These are phyloP conservation scores for Xylariales sp. DNA, from an alignment of 2,329 filamentous ascomycete genomes.

Conservation along the genomic window DNA sequence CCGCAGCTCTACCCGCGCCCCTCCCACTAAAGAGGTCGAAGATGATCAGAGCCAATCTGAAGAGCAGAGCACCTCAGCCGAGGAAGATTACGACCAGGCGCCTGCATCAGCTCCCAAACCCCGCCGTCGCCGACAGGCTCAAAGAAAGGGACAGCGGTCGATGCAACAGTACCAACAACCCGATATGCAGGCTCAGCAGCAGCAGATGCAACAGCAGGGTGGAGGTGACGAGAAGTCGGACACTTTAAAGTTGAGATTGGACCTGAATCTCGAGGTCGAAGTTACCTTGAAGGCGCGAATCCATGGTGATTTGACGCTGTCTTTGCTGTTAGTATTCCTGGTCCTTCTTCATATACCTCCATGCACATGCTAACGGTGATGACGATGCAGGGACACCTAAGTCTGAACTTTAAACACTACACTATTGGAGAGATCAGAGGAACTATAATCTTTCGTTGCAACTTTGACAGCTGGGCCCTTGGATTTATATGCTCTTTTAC, in stretches of 20 bases:
- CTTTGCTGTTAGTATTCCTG: slow-evolving; percentile 60
- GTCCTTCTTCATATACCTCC: too few relatives aligned
- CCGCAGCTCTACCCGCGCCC: too few relatives aligned
- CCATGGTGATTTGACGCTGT: slow-evolving; percentile 75
- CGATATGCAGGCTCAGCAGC: neutral
- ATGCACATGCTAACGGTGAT: too few relatives aligned
- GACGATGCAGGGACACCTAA: too few relatives aligned
- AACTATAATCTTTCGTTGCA: too few relatives aligned
- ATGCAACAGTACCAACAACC: neutral
- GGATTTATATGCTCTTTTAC: too few relatives aligned
- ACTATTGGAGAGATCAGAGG: too few relatives aligned
- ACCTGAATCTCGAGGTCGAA: slow-evolving; percentile 79
- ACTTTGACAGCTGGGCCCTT: too few relatives aligned
- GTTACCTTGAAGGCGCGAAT: slow-evolving; percentile 83
- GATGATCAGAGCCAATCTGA: slow-evolving; percentile 11
- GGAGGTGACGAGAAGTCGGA: slow-evolving; percentile 44
- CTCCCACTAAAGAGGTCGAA: slow-evolving; percentile 2
- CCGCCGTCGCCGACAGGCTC: slow-evolving; percentile 5
- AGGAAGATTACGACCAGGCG: slow-evolving; percentile 22
- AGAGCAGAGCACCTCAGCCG: slow-evolving; percentile 18
- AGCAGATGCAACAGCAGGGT: slow-evolving; percentile 11
- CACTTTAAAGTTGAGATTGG: slow-evolving; percentile 67
- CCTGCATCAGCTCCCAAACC: too few relatives aligned
- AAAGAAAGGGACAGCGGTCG: slow-evolving; percentile 1
- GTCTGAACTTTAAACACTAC: too few relatives aligned